These are phyloP conservation scores for Beauveria pseudobassiana DNA, from an alignment of 2,329 filamentous ascomycete genomes.

Conservation along the genomic window DNA sequence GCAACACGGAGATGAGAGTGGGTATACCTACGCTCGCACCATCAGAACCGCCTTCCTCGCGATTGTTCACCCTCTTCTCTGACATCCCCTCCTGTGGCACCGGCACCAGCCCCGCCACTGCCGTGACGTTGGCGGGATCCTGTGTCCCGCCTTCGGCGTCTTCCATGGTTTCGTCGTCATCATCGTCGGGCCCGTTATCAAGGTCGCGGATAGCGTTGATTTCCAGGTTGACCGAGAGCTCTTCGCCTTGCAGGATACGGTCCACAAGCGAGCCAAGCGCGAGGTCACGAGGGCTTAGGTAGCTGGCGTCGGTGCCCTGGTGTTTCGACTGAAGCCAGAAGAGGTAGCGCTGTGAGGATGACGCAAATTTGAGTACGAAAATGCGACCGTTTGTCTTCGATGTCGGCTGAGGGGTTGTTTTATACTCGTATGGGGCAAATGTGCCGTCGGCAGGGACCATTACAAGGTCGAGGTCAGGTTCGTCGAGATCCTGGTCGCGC, in stretches of 20 bases:
- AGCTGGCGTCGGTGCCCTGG: constrained; percentile 65
- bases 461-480: constrained; percentile 79
- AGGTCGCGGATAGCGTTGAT: constrained; percentile 55
- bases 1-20: constrained; percentile 21
- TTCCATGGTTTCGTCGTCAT: constrained; percentile 49
- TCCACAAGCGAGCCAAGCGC: constrained; percentile 87
- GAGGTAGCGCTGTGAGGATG: constrained; percentile 81
- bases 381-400: constrained; percentile 78
- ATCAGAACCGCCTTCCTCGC: constrained; percentile 89
- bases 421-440: constrained; percentile 72
- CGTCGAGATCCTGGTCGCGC: constrained; percentile 59
- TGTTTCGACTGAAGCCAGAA: constrained; percentile 96
- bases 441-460: constrained; percentile 88
- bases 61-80: constrained; percentile 83
- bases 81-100: constrained; percentile 84
- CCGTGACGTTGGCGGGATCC: constrained; percentile 49
- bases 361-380: constrained; percentile 88
- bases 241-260: constrained; percentile 76
- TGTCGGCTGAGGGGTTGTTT: constrained; percentile 46
- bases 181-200: constrained; percentile 44
- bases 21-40: constrained; percentile 92
- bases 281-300: constrained; percentile 77
- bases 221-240: constrained; percentile 70
- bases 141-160: constrained; percentile 59
- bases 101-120: constrained; percentile 75